phyloP scores from a whole-genome alignment of 164 flowering plant species.

The Berberis vulgaris region DNA sequence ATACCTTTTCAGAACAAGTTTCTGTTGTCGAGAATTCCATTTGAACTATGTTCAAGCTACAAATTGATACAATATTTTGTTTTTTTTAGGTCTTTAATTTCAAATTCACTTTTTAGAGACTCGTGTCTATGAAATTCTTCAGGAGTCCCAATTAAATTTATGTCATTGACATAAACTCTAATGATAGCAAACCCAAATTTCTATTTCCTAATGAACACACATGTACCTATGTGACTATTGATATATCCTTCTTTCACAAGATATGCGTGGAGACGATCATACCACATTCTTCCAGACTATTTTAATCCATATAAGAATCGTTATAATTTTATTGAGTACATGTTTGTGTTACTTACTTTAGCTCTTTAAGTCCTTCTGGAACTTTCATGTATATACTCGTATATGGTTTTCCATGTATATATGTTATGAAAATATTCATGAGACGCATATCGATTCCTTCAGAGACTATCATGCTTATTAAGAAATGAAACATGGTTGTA shows the following conservation, averaged over 20 bases:
- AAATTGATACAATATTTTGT: not conserved
- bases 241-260: not conserved
- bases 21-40: not conserved
- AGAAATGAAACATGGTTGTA: not conserved
- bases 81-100: not conserved
- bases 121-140: not conserved
- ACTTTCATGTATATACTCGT: not conserved
- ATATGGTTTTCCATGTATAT: not conserved
- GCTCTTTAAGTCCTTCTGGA: not conserved
- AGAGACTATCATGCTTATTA: not conserved
- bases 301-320: not conserved
- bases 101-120: not conserved
- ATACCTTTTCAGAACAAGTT: not conserved
- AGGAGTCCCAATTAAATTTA: not conserved
- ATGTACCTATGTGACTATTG: not conserved
- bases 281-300: not conserved
- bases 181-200: not conserved
- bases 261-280: not conserved
- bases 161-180: not conserved
- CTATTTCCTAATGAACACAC: slow-evolving; percentile 1
- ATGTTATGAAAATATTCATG: not conserved
- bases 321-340: not conserved
- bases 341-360: not conserved
- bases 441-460: not conserved
- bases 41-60: not conserved